Base-by-base conservation (phyloP, 345 rosid species). In the Lepidium aucheri region DNA sequence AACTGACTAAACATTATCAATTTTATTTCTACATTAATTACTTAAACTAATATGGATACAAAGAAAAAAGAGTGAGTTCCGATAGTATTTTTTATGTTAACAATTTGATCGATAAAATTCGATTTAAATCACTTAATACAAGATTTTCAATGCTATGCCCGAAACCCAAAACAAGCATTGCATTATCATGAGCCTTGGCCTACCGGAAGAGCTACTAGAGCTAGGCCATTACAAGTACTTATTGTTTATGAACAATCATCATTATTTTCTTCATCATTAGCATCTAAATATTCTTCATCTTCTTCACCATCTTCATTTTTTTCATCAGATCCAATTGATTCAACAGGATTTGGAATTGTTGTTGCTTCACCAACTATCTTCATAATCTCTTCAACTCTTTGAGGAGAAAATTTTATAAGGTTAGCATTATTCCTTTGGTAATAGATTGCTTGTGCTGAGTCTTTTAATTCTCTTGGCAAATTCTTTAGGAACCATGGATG, bases 401-500 rank as follows among this genome's bases (percentile, higher is more conserved):
- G 97, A 9, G 81, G 74, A 16, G 78, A 71, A 26, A 78, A 73
- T 8, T 72, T 65, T 6, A 7, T 8, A 34, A 33, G n/a, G 58
- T 51, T 73, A 4, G 12, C 73, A 66, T 68, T 74, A 66, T 74
- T 68, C 6, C 74, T 53, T 6, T 15, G 59, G 63, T 76, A 72
- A 51, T 73, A 22, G 13, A 64, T 38, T 22, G 75, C 83, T 30
- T 65, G 81, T 57, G 76, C 82, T 22, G 81, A 81, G 16, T 79
- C 91, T 65, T 74, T 78, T 40, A 80, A 75, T 41, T 83, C 95
- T 33, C 76, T 70, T 3, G 87, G 84, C 77, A 87, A 74, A 65
- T 82, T 79, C 85, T 82, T 85, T 26, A 80, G 52, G 76, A 84
- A 87, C 95, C 95, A 87, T n/a, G 89, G 70, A 53, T 85, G 95